Conservation (phyloP, 1,284 basidiomycete genomes). For the Trichosporon coremiiforme region DNA sequence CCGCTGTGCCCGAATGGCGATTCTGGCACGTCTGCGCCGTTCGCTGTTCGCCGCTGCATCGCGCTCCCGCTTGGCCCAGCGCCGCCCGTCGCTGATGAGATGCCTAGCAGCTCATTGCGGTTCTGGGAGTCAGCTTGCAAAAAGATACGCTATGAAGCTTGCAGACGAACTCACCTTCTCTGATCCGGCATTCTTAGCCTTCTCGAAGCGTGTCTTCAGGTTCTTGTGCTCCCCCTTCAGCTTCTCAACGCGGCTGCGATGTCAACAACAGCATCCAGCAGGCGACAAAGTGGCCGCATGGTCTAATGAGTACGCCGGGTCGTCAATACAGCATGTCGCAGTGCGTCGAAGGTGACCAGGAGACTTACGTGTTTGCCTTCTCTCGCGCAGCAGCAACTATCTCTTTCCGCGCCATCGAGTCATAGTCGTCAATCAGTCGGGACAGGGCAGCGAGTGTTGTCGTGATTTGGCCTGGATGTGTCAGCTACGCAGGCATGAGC, state of each 20-base stretch:
- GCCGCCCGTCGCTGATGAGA: conserved; percentile 37
- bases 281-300: too few relatives aligned
- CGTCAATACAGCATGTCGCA: too few relatives aligned
- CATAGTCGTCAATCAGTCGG: conserved; percentile 91
- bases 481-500: too few relatives aligned
- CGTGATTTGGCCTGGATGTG: conserved; percentile 83
- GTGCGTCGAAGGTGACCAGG: too few relatives aligned
- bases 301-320: too few relatives aligned
- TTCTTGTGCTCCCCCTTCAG: conserved; percentile 58
- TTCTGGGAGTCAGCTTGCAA: not conserved
- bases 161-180: conserved; percentile 39
- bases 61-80: conserved; percentile 53
- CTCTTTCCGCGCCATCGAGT: conserved; percentile 90
- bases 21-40: conserved; percentile 59
- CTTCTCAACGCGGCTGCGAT: conserved; percentile 55
- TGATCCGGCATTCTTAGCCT: conserved; percentile 53
- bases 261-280: not conserved
- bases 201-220: conserved; percentile 57
- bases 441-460: conserved; percentile 90
- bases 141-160: too few relatives aligned
- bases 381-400: conserved; percentile 91
- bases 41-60: conserved; percentile 49
- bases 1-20: conserved; percentile 60
- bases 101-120: conserved; percentile 24
- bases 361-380: conserved; percentile 80